These are phyloP conservation scores for Venturia aucupariae DNA, from an alignment of 2,329 filamentous ascomycete species.

Conservation along the genomic window DNA sequence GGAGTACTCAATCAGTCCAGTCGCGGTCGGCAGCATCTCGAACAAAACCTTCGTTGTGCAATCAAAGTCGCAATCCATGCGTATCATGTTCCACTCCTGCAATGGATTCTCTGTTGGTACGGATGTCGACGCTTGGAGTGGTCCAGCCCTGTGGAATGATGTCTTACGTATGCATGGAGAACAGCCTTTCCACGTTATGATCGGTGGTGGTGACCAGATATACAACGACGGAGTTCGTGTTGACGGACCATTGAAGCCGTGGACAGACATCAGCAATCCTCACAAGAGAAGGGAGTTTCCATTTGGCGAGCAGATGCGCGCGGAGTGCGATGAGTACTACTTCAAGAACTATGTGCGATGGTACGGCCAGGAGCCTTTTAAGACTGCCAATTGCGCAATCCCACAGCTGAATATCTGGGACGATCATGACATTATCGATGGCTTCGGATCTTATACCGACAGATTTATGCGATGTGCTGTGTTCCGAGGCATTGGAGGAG, in stretches of 20 bases:
- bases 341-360: constrained; percentile 52
- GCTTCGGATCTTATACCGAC: constrained; percentile 57
- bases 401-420: constrained; percentile 59
- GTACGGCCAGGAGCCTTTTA: constrained; percentile 62
- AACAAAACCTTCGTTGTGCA: constrained; percentile 48
- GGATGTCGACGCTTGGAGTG: constrained; percentile 53
- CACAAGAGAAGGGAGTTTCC: constrained; percentile 49
- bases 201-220: constrained; percentile 86
- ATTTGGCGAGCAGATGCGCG: constrained; percentile 57
- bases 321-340: constrained; percentile 52
- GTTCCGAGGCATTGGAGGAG: constrained; percentile 55
- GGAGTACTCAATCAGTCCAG: constrained; percentile 57
- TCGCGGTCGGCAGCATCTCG: constrained; percentile 5
- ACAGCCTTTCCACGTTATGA: constrained; percentile 58
- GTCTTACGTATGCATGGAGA: constrained; percentile 51
- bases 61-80: constrained; percentile 53
- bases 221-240: constrained; percentile 75
- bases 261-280: constrained; percentile 53
- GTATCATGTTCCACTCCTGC: constrained; percentile 61
- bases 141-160: constrained; percentile 55
- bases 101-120: constrained; percentile 60
- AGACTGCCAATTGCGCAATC: constrained; percentile 51
- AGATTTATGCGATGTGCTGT: constrained; percentile 58
- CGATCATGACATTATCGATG: constrained; percentile 58
- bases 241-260: constrained; percentile 62